A percentile compares a stretch with the other conserved stretches of the same genome.
Evolutionary conservation across 805 yeast species (phyloP).

Genomic region (Groenewaldozyma tartarivorans): DNA sequence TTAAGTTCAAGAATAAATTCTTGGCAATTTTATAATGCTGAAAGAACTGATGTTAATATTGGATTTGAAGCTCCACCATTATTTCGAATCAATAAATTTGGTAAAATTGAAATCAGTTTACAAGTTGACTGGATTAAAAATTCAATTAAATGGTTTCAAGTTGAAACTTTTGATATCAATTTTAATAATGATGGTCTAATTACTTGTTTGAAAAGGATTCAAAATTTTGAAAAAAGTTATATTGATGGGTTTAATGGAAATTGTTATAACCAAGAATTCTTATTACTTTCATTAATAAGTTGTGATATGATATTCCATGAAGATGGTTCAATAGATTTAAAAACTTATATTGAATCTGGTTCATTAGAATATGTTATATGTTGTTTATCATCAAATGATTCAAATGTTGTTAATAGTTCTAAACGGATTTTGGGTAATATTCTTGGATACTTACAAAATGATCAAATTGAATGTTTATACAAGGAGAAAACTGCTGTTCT

Average conservation of each 20-base stretch:
- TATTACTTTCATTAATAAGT: slow-evolving; percentile 50
- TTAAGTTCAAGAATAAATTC: slow-evolving; percentile 39
- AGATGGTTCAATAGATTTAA: slow-evolving; percentile 39
- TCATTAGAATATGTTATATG: slow-evolving; percentile 42
- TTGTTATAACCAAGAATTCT: slow-evolving; percentile 57
- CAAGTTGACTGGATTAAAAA: slow-evolving; percentile 26
- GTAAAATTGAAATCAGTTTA: not conserved
- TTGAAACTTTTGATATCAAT: slow-evolving; percentile 3
- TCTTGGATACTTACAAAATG: not conserved
- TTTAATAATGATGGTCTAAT: no score
- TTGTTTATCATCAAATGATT: slow-evolving; percentile 8
- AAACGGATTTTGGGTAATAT: not conserved
- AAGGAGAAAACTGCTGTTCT: slow-evolving; percentile 48
- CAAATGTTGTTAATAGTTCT: not conserved
- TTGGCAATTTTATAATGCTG: not conserved
- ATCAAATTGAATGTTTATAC: slow-evolving; percentile 33
- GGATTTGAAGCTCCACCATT: not conserved
- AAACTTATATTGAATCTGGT: slow-evolving; percentile 46
- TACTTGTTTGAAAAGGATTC: not conserved
- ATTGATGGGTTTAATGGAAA: not conserved
- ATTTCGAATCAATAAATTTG: not conserved
- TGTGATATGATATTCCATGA: slow-evolving; percentile 32
- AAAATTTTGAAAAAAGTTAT: not conserved
- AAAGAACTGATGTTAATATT: not conserved
- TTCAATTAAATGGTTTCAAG: slow-evolving; percentile 30